Evolutionary conservation across 2,329 filamentous ascomycete genomes (phyloP).

Genomic region (Colletotrichum plurivorum): DNA sequence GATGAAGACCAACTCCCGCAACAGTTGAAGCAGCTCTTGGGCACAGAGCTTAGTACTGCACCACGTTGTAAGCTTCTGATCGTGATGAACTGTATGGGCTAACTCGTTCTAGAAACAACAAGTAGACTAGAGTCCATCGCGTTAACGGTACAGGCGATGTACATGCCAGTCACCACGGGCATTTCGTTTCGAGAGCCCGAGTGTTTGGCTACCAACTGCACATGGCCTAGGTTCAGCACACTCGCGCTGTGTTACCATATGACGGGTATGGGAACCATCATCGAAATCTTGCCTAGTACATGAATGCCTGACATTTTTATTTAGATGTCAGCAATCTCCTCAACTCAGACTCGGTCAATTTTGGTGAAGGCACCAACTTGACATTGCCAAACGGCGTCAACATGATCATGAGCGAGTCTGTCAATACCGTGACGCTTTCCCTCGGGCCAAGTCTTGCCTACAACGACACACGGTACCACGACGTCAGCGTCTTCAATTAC

Average conservation of each 20-base stretch:
- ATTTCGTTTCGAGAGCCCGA: background rate
- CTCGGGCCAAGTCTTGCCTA: background rate
- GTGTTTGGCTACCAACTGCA: background rate
- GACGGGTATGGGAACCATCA: too few species aligned
- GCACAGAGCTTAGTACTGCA: too few species aligned
- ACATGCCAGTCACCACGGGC: background rate
- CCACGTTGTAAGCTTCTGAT: too few species aligned
- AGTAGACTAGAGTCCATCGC: background rate
- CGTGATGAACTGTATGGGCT: background rate
- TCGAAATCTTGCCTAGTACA: background rate
- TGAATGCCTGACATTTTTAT: background rate
- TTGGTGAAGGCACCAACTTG: background rate
- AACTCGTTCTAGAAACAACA: background rate
- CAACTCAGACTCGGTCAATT: background rate
- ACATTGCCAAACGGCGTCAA: constrained; percentile 1
- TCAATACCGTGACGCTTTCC: background rate
- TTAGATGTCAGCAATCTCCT: background rate
- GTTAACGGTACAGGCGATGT: background rate
- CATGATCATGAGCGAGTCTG: background rate
- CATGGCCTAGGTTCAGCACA: constrained; percentile 7
- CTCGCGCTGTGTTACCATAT: background rate
- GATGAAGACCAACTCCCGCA: background rate
- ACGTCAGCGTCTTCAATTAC: background rate
- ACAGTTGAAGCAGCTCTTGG: too few species aligned
- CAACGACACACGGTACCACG: background rate